Conservation (phyloP, 352 stramenopile species). For the Thraustochytrium sp. region DNA sequence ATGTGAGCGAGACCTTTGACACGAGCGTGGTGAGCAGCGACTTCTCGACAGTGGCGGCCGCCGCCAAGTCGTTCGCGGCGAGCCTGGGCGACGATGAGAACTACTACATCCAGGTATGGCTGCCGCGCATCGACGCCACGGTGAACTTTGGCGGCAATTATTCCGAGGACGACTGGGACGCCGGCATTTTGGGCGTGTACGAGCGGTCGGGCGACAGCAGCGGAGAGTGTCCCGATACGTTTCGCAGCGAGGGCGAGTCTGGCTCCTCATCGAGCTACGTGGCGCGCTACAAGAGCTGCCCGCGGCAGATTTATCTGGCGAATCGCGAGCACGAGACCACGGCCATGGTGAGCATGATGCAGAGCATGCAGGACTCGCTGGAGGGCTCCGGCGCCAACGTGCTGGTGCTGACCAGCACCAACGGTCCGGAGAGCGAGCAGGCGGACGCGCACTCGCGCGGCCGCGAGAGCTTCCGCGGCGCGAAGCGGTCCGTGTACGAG, state of each 20-base stretch:
- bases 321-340: constrained; percentile 7
- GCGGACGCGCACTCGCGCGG: background rate
- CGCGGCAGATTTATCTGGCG: constrained; percentile 19
- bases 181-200: background rate
- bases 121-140: constrained; percentile 27
- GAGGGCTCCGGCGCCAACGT: background rate
- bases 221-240: background rate
- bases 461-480: background rate
- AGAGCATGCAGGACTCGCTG: background rate
- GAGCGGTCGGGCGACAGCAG: background rate
- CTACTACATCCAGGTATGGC: constrained; percentile 11
- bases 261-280: no score
- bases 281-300: constrained; percentile 15
- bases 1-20: background rate
- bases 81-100: background rate
- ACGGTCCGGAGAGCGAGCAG: constrained; percentile 28
- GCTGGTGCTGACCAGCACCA: constrained; percentile 15
- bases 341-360: background rate
- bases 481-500: constrained; percentile 25
- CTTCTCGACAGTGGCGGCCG: background rate
- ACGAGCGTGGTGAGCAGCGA: background rate
- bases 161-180: background rate
- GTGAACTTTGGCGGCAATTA: constrained; percentile 5
- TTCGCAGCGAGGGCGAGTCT: background rate
- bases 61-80: background rate